phyloP scores from a whole-genome alignment of 768 basidiomycete genomes.

The Tremella fuciformis region DNA sequence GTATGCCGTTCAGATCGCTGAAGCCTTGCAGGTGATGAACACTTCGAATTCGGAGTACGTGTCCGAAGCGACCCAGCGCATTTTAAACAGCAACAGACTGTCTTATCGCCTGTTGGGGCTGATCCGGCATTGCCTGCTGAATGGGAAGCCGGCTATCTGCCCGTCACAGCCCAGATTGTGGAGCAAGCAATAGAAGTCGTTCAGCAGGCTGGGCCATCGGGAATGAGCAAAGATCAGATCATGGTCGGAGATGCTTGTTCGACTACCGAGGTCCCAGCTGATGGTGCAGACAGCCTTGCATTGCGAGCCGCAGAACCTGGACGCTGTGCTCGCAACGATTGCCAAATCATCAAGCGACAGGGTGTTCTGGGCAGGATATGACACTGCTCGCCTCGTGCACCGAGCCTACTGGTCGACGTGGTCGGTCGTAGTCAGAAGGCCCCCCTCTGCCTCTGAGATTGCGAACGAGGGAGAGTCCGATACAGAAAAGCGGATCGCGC shows the following conservation, averaged over 20 bases:
- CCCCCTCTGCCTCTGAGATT: not conserved
- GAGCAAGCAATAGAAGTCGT: too few relatives aligned
- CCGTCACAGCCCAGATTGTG: too few relatives aligned
- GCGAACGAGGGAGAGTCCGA: slow-evolving; percentile 1
- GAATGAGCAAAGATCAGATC: not conserved
- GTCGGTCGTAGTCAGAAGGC: slow-evolving; percentile 7
- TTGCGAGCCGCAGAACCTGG: not conserved
- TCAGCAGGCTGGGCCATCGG: too few relatives aligned
- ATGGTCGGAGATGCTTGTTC: not conserved
- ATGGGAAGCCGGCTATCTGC: too few relatives aligned
- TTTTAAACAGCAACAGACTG: too few relatives aligned
- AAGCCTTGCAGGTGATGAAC: slow-evolving; percentile 34
- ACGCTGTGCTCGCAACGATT: slow-evolving; percentile 14
- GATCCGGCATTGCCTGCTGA: too few relatives aligned
- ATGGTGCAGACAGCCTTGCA: not conserved
- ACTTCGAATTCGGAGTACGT: slow-evolving; percentile 36
- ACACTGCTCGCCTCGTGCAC: slow-evolving; percentile 33
- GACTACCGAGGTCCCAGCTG: not conserved
- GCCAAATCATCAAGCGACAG: not conserved
- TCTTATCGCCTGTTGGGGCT: too few relatives aligned
- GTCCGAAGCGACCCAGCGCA: slow-evolving; percentile 6
- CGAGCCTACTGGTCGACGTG: slow-evolving; percentile 15
- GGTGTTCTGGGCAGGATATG: slow-evolving; percentile 43
- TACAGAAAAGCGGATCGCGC: slow-evolving; percentile 4
- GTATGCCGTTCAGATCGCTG: slow-evolving; percentile 1